Conservation (phyloP, 2,329 filamentous ascomycete species). For the Amesomyces nigricolor region DNA sequence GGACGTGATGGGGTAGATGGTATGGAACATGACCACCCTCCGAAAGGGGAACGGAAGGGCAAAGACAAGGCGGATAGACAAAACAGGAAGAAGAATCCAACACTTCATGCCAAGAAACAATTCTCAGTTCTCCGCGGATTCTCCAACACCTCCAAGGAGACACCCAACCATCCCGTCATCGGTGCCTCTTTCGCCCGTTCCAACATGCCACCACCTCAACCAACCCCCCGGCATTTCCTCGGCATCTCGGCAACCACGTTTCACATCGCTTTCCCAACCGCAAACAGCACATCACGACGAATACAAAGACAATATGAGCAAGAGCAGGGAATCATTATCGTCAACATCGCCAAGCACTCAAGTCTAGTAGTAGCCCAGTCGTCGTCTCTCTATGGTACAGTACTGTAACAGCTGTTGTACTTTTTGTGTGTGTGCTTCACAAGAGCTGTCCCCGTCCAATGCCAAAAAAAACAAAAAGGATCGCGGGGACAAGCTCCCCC, state of each 20-base stretch:
- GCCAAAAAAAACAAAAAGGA: slow-evolving; percentile 17
- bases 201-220: too few relatives aligned
- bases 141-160: too few relatives aligned
- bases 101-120: too few relatives aligned
- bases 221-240: background rate
- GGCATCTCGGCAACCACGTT: slow-evolving; percentile 1
- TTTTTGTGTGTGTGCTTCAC: slow-evolving; percentile 9
- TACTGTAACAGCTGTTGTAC: slow-evolving; percentile 5
- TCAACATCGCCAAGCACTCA: slow-evolving; percentile 14
- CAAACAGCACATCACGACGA: background rate
- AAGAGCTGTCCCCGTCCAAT: slow-evolving; percentile 28
- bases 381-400: slow-evolving; percentile 28
- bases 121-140: too few relatives aligned
- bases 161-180: too few relatives aligned
- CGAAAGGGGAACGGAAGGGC: too few relatives aligned
- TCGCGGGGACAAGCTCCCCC: background rate
- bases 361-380: slow-evolving; percentile 22
- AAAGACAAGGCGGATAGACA: too few relatives aligned
- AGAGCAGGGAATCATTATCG: slow-evolving; percentile 16
- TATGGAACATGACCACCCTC: too few relatives aligned
- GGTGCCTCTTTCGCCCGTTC: too few relatives aligned
- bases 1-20: too few relatives aligned
- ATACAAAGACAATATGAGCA: background rate
- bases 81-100: too few relatives aligned
- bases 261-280: too few relatives aligned